phyloP scores from a whole-genome alignment of 2,329 filamentous ascomycete species.

The Myriosclerotinia duriaeana region DNA sequence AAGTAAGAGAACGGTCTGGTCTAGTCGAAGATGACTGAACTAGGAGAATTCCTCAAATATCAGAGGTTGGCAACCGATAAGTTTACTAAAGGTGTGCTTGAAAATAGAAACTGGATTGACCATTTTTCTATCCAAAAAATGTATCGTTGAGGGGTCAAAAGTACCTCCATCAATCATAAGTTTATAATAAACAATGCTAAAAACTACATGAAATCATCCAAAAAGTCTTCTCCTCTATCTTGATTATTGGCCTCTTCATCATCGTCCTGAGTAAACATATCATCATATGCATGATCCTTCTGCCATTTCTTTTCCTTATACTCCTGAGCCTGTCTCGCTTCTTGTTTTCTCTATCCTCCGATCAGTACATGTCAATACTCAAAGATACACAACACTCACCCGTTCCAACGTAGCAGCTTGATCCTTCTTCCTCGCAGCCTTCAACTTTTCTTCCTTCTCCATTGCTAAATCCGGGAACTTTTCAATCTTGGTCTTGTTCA shows the following conservation, averaged over 20 bases:
- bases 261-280: slow-evolving; percentile 80
- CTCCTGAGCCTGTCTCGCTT: slow-evolving; percentile 71
- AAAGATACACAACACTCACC: slow-evolving; percentile 47
- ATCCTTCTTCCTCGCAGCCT: slow-evolving; percentile 70
- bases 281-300: slow-evolving; percentile 97
- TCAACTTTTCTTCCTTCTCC: slow-evolving; percentile 76
- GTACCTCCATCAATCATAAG: neutral
- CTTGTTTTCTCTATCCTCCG: slow-evolving; percentile 66
- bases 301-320: slow-evolving; percentile 88
- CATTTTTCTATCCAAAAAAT: neutral
- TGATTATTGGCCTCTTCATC: slow-evolving; percentile 75
- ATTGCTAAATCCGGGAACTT: slow-evolving; percentile 78
- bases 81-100: neutral
- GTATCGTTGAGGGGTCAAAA: too few species aligned
- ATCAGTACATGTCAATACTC: slow-evolving; percentile 3
- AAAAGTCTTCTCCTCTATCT: slow-evolving; percentile 71
- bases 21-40: neutral
- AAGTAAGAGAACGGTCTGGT: neutral
- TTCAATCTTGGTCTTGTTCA: slow-evolving; percentile 95
- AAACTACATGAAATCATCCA: slow-evolving; percentile 88
- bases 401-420: slow-evolving; percentile 60
- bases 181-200: neutral
- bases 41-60: too few species aligned
- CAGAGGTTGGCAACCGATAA: neutral
- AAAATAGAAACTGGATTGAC: neutral